Conservation (phyloP, 2,329 filamentous ascomycete species). For the Didymosphaeria variabile region DNA sequence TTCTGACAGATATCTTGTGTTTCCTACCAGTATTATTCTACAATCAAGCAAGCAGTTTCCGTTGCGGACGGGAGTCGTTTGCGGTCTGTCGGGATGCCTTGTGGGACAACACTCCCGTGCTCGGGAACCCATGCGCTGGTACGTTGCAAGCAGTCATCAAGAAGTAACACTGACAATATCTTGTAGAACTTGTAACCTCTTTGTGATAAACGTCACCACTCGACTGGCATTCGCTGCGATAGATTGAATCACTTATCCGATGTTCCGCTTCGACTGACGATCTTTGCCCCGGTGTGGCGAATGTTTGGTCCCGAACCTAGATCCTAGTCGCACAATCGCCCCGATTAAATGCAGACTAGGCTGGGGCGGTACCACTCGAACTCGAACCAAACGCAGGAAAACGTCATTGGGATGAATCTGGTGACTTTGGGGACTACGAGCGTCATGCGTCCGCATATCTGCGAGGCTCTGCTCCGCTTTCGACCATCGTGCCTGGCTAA, state of each 20-base stretch:
- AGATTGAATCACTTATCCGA: constrained; percentile 9
- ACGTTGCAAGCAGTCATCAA: neutral
- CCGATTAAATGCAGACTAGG: constrained; percentile 6
- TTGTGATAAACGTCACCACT: neutral
- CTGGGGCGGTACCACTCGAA: constrained; percentile 2
- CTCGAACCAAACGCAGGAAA: neutral
- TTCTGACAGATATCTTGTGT: constrained; percentile 4
- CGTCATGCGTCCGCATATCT: constrained; percentile 12
- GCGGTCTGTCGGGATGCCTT: neutral
- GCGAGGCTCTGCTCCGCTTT: constrained; percentile 9
- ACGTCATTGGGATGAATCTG: constrained; percentile 11
- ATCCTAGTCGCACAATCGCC: constrained; percentile 12
- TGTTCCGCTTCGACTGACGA: neutral
- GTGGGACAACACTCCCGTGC: constrained; percentile 5
- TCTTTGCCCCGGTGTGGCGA: constrained; percentile 4
- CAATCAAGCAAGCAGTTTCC: neutral
- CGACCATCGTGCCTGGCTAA: constrained; percentile 8
- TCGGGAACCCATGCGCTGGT: constrained; percentile 1
- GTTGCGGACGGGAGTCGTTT: neutral
- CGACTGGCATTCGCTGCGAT: neutral
- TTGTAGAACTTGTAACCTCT: neutral
- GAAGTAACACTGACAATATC: neutral
- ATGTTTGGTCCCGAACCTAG: neutral
- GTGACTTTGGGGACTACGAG: neutral
- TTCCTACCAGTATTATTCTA: neutral